Conservation (phyloP, 345 rosid genomes). For the Arabis hirsuta region DNA sequence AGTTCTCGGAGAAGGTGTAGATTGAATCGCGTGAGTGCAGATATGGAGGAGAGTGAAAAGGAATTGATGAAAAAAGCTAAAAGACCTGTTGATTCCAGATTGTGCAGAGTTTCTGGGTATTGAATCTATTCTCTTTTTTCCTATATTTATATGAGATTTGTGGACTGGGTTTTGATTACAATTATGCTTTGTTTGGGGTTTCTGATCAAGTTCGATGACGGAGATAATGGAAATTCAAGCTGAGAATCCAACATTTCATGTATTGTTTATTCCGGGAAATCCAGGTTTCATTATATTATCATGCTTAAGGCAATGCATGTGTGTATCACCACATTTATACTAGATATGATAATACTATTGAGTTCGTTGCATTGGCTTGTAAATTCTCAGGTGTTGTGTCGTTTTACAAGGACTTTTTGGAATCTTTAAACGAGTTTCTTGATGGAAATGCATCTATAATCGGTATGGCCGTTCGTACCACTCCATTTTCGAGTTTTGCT, state of each 20-base stretch:
- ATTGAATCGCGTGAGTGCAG: slow-evolving; percentile 26
- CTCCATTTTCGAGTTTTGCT: slow-evolving; percentile 4
- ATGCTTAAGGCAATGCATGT: background rate
- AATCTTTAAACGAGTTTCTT: slow-evolving; percentile 64
- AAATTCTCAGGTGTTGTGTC: slow-evolving; percentile 59
- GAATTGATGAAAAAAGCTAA: slow-evolving; percentile 40
- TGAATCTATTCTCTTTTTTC: background rate
- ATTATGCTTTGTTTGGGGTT: slow-evolving; percentile 5
- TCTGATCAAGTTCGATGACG: slow-evolving; percentile 55
- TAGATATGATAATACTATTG: background rate
- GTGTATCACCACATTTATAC: background rate
- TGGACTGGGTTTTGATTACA: slow-evolving; percentile 4
- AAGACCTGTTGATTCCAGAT: slow-evolving; percentile 49
- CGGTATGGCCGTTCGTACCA: slow-evolving; percentile 38
- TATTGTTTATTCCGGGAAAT: slow-evolving; percentile 84
- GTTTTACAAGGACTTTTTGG: slow-evolving; percentile 80
- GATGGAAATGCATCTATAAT: slow-evolving; percentile 66
- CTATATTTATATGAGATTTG: background rate
- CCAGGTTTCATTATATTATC: slow-evolving; percentile 54
- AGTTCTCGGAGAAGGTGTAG: slow-evolving; percentile 37
- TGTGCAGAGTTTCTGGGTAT: slow-evolving; percentile 75
- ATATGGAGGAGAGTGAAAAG: slow-evolving; percentile 54
- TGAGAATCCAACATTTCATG: slow-evolving; percentile 61
- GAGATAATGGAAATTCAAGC: slow-evolving; percentile 74
- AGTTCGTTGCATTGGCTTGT: slow-evolving; percentile 14